These are phyloP conservation scores for Trichoderma breve DNA, from an alignment of 2,329 filamentous ascomycete species.

Conservation along the genomic window DNA sequence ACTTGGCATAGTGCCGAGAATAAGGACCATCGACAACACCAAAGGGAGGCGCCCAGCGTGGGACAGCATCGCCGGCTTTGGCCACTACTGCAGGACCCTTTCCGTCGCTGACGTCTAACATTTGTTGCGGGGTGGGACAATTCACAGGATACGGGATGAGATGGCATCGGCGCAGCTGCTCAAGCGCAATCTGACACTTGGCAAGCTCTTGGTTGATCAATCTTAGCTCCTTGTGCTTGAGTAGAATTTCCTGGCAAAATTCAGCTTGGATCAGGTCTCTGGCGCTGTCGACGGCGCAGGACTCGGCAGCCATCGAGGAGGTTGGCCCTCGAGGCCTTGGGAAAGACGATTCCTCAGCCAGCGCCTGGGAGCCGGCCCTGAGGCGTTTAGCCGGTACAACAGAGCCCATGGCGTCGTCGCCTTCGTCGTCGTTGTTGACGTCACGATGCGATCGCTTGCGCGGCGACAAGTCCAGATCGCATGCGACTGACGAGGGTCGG, in stretches of 20 bases:
- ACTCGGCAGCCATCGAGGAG: constrained; percentile 5
- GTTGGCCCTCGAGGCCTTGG: constrained; percentile 20
- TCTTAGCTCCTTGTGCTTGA: constrained; percentile 92
- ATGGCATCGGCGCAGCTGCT: constrained; percentile 89
- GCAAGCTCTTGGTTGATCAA: constrained; percentile 94
- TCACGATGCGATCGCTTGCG: constrained; percentile 37
- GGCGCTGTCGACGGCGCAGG: constrained; percentile 48
- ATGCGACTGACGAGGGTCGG: constrained; percentile 35
- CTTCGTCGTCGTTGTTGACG: constrained; percentile 26
- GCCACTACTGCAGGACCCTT: constrained; percentile 67
- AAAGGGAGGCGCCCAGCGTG: constrained; percentile 80
- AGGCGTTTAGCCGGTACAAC: constrained; percentile 43
- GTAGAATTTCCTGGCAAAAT: constrained; percentile 84
- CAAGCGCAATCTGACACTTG: constrained; percentile 89
- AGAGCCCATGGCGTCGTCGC: constrained; percentile 22
- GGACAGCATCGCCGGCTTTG: constrained; percentile 61
- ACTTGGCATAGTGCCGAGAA: constrained; percentile 89
- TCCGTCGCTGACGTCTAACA: constrained; percentile 70
- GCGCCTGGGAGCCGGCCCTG: constrained; percentile 30
- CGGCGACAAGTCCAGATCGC: constrained; percentile 11
- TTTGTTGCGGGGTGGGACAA: constrained; percentile 62
- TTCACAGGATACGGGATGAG: constrained; percentile 84
- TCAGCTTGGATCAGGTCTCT: constrained; percentile 78
- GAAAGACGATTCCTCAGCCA: constrained; percentile 24
- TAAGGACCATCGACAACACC: constrained; percentile 92